Evolutionary conservation across 1,139 yeast genomes (phyloP).

Genomic region (Zygotorulaspora mrakii): DNA sequence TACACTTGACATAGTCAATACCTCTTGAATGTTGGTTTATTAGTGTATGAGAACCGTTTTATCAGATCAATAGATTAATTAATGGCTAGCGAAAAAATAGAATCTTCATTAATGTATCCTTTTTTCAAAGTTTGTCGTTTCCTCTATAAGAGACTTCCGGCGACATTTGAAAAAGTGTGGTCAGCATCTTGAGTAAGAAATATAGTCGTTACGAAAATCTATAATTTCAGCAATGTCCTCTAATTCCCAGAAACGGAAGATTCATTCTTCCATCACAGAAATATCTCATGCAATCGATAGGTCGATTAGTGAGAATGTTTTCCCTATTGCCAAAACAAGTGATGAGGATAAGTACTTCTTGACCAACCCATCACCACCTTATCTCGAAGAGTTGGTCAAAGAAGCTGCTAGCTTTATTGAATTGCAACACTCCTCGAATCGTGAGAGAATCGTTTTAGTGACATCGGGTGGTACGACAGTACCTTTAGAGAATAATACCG

Average conservation of each 20-base stretch:
- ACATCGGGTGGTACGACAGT: constrained; percentile 99
- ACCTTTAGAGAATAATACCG: constrained; percentile 94
- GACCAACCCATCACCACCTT: constrained; percentile 68
- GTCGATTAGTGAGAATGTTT: constrained; percentile 52
- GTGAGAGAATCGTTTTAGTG: constrained; percentile 66
- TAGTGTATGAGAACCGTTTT: no score
- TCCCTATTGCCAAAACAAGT: constrained; percentile 68
- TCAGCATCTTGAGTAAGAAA: not conserved
- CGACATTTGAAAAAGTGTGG: not conserved
- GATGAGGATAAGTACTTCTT: constrained; percentile 78
- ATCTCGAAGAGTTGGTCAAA: constrained; percentile 56
- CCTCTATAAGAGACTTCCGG: no score
- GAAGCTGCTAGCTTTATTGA: constrained; percentile 60
- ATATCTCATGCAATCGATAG: constrained; percentile 76
- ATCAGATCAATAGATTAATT: no score
- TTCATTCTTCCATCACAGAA: constrained; percentile 68
- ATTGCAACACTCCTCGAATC: constrained; percentile 42
- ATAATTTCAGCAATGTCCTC: not conserved
- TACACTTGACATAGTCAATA: no score
- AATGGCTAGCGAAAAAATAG: no score
- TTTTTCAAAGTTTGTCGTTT: no score
- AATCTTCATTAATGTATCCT: no score
- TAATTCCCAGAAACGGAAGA: constrained; percentile 8
- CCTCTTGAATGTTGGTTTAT: no score
- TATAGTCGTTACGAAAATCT: no score